Base-by-base conservation (phyloP, 140 eudicot genomes). In the Stevia rebaudiana region DNA sequence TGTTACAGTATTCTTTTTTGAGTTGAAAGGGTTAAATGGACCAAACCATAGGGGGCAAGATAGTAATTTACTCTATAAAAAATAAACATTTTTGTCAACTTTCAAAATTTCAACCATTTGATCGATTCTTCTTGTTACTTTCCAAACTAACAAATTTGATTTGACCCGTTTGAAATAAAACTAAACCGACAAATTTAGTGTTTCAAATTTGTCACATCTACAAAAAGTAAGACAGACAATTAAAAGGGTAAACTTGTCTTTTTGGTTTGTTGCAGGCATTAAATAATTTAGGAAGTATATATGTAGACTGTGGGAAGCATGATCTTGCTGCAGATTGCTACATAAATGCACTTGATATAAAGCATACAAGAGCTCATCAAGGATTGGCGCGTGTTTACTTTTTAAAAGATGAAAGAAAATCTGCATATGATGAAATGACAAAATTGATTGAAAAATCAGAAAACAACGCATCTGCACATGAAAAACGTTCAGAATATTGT, bases 301-400 rank as follows among this genome's bases (percentile, higher is more conserved):
- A 85, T n/a, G 94, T 85, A 68, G 96, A 88, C 74, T 88, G 96
- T 31, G 90, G 84, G 46, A 82, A 88, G 78, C 82, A 80, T 73
- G 96, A 85, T 58, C 85, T 82, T 71, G 96, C 96, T n/a, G 90
- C 90, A 16, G 94, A 88, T 67, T 88, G 96, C 79, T 88, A 85
- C 50, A 53, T 85, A 68, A 88, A 78, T 61, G 96, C 96, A 66
- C 86, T 88, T 11, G 83, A 85, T 61, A 88, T 88, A 68, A 88
- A 85, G 77, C 96, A 88, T 73, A 88, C 96, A 28, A 78, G 96
- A 76, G 96, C 96, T 33, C 96, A 88, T 85, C 96, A 88, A 73
- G 96, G 96, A 36, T 55, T 88, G 53, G 96, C 96, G 2, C 94
- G 96, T 13, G 88, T 88, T 30, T 82, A 80, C 59, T 83, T 67